Evolutionary conservation across 2,329 filamentous ascomycete genomes (phyloP).

Genomic region (Penicillium sp.): DNA sequence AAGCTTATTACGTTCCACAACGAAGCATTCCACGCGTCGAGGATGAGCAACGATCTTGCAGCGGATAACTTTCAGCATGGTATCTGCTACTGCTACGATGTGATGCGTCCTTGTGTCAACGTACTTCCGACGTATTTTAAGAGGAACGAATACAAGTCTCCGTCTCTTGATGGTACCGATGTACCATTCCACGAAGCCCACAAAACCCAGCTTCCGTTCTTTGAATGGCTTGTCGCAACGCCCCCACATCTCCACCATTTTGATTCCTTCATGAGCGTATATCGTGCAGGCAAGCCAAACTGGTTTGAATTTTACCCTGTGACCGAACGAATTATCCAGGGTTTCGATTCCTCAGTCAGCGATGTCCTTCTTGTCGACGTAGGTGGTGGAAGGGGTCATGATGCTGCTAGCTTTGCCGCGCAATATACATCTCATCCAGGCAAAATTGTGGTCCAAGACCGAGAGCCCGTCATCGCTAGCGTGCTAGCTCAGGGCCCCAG

Average conservation of each 20-base stretch:
- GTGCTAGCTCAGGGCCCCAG: not conserved
- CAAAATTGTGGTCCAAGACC: constrained; percentile 12
- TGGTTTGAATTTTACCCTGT: constrained; percentile 35
- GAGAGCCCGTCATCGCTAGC: constrained; percentile 14
- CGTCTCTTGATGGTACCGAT: constrained; percentile 22
- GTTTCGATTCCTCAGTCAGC: constrained; percentile 10
- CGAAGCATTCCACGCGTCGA: constrained; percentile 29
- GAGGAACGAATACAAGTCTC: constrained; percentile 29
- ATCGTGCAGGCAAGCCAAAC: constrained; percentile 39
- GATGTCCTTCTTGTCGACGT: constrained; percentile 24
- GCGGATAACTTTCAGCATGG: constrained; percentile 37
- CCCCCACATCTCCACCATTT: constrained; percentile 37
- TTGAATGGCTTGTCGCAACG: constrained; percentile 39
- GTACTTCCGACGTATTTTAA: constrained; percentile 35
- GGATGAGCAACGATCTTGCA: constrained; percentile 35
- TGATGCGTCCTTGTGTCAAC: constrained; percentile 35
- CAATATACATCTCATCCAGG: constrained; percentile 1
- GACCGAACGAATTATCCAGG: constrained; percentile 18
- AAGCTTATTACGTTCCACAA: constrained; percentile 29
- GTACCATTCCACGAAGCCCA: constrained; percentile 42
- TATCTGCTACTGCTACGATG: constrained; percentile 41
- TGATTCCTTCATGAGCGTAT: constrained; percentile 40
- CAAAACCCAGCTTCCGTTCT: constrained; percentile 36
- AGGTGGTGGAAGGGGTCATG: constrained; percentile 24
- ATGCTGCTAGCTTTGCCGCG: constrained; percentile 12